Base-by-base conservation (phyloP, 1,284 basidiomycete species). In the Volvariella volvacea region DNA sequence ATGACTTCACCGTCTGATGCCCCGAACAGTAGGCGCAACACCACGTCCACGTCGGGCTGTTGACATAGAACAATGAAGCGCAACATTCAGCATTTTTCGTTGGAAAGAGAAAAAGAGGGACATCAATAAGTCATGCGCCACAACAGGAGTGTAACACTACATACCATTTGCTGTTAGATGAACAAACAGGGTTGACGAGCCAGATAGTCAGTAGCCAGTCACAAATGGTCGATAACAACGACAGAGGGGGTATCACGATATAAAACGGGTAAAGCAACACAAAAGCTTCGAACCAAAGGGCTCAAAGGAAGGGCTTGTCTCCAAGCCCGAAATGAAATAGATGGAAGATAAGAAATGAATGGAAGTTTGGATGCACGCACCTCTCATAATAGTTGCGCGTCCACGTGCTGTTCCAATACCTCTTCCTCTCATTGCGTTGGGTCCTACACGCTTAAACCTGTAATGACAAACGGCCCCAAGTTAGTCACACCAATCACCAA, bases 391-490 rank as follows among this genome's bases (percentile, higher is more conserved):
- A n/a, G 92, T 95, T 28, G 92, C 92, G 63, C 92, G 83, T 63
- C 92, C 92, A 78, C 92, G 87, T 46, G 92, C 92, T 57, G 93
- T 96, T 61, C 96, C 96, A 61, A 99, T 99, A 83, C 96, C 96
- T 54, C 95, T 79, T 58, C 96, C 96, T 58, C 90, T 88, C 93
- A 99, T 97, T 32, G 93, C 94, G 62, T 98, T 97, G 14, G 94
- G 92, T 39, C 95, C 94, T 42, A 97, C 91, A 53, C 95, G 87
- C 71, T 99, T 99, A 73, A 99, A 97, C 92, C 92, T 96, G 56
- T 31, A 33, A 28, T 42, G 19, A 34, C 30, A 30, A 28, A 28
- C 25, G 12, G 25, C 6, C 6, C 12, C 39, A 42, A 33, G 22
- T 34, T 14, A 39, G 22, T n/a, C n/a, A n/a, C n/a, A n/a, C n/a